A percentile compares a stretch with the other conserved stretches of the same genome.
Evolutionary conservation across 108 stramenopile species (phyloP).

Genomic region (Poteriospumella lacustris): DNA sequence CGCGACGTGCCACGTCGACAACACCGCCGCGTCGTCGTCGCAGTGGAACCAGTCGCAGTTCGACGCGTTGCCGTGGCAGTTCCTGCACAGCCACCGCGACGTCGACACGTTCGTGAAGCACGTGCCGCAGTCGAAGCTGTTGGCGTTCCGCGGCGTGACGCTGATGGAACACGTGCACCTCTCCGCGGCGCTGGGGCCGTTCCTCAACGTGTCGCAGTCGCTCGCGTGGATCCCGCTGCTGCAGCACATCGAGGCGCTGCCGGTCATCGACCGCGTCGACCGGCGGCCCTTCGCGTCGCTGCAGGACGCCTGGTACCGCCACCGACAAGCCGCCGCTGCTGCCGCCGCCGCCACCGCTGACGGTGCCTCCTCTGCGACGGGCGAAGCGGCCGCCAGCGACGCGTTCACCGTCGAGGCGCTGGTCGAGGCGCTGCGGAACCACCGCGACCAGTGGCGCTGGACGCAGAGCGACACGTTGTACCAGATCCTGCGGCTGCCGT

Average conservation of each 20-base stretch:
- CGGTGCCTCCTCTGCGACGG: no score
- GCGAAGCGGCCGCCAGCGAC: no score
- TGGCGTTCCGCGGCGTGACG: not conserved
- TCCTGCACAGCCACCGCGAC: not conserved
- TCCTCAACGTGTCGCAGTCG: not conserved
- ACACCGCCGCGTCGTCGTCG: no score
- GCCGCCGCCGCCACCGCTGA: no score
- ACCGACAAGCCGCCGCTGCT: no score
- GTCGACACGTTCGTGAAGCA: not conserved
- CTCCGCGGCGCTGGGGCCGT: not conserved
- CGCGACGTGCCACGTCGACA: not conserved
- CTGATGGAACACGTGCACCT: not conserved
- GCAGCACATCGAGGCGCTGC: not conserved
- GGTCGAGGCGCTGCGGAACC: no score
- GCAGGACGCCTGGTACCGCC: no score
- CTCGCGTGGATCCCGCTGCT: not conserved
- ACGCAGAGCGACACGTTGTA: not conserved
- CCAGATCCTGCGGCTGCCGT: not conserved
- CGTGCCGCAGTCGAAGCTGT: not conserved
- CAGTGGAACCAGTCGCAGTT: no score
- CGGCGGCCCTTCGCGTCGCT: no score
- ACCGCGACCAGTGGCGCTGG: no score
- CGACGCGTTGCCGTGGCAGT: no score
- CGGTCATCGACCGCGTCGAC: not conserved
- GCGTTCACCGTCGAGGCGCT: no score